A percentile compares a stretch with the other conserved stretches of the same genome.
These are phyloP conservation scores for Coemansia sp. DNA, from an alignment of 192 early-diverging fungal genomes.

Conservation along the genomic window DNA sequence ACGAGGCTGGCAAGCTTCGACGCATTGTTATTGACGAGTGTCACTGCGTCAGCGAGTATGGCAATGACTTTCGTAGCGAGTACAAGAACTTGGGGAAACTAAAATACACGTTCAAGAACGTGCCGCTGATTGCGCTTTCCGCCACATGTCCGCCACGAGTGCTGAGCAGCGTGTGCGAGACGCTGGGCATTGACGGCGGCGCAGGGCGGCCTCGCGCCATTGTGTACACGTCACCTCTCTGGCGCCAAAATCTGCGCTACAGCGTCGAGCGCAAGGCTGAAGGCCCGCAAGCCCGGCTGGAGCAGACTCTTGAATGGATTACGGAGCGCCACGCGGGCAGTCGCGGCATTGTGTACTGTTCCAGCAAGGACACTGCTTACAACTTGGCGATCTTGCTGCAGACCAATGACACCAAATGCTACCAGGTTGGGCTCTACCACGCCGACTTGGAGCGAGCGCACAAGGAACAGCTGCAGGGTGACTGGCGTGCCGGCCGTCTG, in stretches of 20 bases:
- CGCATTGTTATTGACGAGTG: constrained; percentile 55
- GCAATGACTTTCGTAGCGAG: constrained; percentile 57
- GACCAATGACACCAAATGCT: constrained; percentile 43
- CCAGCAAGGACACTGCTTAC: constrained; percentile 61
- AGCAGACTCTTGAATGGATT: constrained; percentile 59
- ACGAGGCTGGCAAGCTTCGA: constrained; percentile 32
- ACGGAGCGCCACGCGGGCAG: constrained; percentile 34
- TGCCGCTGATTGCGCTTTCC: constrained; percentile 73
- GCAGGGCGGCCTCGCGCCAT: constrained; percentile 44
- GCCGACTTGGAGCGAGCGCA: constrained; percentile 55
- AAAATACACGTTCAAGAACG: constrained; percentile 54
- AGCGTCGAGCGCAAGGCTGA: constrained; percentile 54
- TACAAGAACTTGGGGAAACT: constrained; percentile 52
- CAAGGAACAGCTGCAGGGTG: constrained; percentile 37
- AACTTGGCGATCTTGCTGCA: constrained; percentile 51
- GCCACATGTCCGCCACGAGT: constrained; percentile 64
- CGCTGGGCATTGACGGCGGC: constrained; percentile 51
- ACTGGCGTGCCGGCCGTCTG: constrained; percentile 34
- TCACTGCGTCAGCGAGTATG: constrained; percentile 53
- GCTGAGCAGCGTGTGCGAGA: constrained; percentile 51
- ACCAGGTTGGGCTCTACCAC: constrained; percentile 59
- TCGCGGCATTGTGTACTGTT: constrained; percentile 69
- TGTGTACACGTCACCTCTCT: constrained; percentile 59
- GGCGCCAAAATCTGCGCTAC: constrained; percentile 61
- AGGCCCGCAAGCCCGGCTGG: constrained; percentile 32